These are phyloP conservation scores for Mesostigma viride DNA, from an alignment of 139 green algal species.

Conservation along the genomic window DNA sequence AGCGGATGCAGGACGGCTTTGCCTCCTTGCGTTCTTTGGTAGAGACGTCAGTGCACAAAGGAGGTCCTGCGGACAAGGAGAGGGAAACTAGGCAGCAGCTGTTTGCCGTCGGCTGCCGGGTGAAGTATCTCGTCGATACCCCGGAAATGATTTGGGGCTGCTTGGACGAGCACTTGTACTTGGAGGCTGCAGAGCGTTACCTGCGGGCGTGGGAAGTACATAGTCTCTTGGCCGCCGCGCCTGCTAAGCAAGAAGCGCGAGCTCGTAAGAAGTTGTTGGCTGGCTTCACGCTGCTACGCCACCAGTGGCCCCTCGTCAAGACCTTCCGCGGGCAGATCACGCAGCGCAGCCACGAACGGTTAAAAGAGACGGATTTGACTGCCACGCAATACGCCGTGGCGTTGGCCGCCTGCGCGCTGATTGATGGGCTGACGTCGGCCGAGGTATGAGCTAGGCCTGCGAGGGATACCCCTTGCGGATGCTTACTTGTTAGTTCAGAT, in stretches of 20 bases:
- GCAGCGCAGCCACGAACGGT: constrained; percentile 19
- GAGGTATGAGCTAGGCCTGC: constrained; percentile 24
- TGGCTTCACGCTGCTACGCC: constrained; percentile 74
- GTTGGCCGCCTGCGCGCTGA: constrained; percentile 33
- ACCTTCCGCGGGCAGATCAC: constrained; percentile 61
- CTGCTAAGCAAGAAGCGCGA: background rate
- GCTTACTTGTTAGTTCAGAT: too few relatives aligned
- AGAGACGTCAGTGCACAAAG: too few relatives aligned
- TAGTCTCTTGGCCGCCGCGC: constrained; percentile 1
- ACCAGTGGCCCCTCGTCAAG: constrained; percentile 77
- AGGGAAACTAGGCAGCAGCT: constrained; percentile 12
- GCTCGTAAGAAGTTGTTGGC: constrained; percentile 24
- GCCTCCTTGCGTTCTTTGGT: too few relatives aligned
- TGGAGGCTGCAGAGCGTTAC: constrained; percentile 67
- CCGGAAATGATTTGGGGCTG: constrained; percentile 91
- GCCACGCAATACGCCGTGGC: constrained; percentile 39
- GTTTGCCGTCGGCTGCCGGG: constrained; percentile 54
- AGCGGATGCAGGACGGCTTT: too few relatives aligned
- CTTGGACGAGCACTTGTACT: constrained; percentile 62
- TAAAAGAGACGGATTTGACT: constrained; percentile 23
- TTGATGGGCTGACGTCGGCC: constrained; percentile 32
- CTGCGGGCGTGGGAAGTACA: constrained; percentile 59
- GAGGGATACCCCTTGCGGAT: too few relatives aligned
- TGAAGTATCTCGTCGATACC: constrained; percentile 93
- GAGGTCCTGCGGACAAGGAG: background rate